Conservation (phyloP, 2,329 filamentous ascomycete species). For the Phyllosticta citribraziliensis region DNA sequence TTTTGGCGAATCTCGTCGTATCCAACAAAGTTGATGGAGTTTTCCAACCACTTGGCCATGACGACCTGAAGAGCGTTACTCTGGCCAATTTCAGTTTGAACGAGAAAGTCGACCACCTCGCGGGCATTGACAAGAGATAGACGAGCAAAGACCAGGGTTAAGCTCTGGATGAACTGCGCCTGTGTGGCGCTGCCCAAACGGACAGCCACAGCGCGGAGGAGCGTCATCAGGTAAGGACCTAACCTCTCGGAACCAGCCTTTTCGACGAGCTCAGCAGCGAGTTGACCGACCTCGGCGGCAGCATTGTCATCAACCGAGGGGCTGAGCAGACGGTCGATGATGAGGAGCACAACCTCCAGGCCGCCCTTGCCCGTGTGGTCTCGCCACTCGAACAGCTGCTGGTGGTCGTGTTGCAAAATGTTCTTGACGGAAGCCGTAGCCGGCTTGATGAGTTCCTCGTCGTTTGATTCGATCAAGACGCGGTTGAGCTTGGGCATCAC, state of each 20-base stretch:
- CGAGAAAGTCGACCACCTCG: slow-evolving; percentile 87
- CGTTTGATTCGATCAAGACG: slow-evolving; percentile 71
- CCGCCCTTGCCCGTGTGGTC: slow-evolving; percentile 70
- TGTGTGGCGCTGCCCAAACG: slow-evolving; percentile 74
- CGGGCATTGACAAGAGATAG: slow-evolving; percentile 74
- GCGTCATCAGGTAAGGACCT: slow-evolving; percentile 78
- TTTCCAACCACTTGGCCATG: slow-evolving; percentile 90
- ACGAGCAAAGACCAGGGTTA: slow-evolving; percentile 90
- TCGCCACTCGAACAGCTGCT: slow-evolving; percentile 80
- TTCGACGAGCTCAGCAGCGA: slow-evolving; percentile 90
- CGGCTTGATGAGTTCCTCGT: slow-evolving; percentile 79
- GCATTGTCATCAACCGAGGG: slow-evolving; percentile 82
- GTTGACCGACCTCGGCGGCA: slow-evolving; percentile 88
- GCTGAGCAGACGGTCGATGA: slow-evolving; percentile 83
- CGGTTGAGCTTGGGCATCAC: slow-evolving; percentile 80
- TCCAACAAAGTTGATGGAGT: slow-evolving; percentile 93
- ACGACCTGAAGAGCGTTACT: slow-evolving; percentile 83
- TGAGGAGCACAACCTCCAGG: slow-evolving; percentile 77
- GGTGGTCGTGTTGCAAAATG: slow-evolving; percentile 79
- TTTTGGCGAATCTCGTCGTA: slow-evolving; percentile 97
- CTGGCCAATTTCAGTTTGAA: slow-evolving; percentile 68
- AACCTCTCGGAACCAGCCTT: slow-evolving; percentile 87
- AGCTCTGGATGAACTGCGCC: slow-evolving; percentile 85
- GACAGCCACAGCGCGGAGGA: slow-evolving; percentile 79
- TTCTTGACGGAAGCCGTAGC: slow-evolving; percentile 80